Base-by-base conservation (phyloP, 2,329 filamentous ascomycete genomes). In the Botryotinia convoluta region DNA sequence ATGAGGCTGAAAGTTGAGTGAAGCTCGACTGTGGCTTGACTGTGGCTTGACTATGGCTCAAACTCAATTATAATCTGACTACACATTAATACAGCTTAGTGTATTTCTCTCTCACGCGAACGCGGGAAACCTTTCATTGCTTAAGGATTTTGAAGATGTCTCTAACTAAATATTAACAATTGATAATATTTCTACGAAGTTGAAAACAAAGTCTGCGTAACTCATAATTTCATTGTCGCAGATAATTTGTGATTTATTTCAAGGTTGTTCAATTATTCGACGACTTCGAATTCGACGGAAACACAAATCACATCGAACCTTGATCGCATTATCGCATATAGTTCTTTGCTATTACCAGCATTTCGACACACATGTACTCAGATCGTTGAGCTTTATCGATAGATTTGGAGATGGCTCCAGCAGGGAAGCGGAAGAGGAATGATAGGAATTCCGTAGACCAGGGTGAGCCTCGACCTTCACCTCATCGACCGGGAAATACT, bases 401-500 rank as follows among this genome's bases (percentile, higher is more conserved):
- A 48, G 73, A 76, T 74, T 76, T 72, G 74, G 76, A 76, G 65
- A 81, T 81, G 80, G 77, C 79, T 74, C 80, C 80, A 59, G 29
- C 22, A 35, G 72, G 65, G 64, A 81, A 81, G 78, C 78, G 81
- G 71, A 83, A 82, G 79, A 80, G 81, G 75, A 77, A 77, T 57
- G 80, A 82, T 26, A 78, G 80, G 51, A 70, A 78, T 37, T 80
- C 81, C 37, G 77, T 79, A 45, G 81, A 87, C 76, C 82, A 81
- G 83, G 74, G 79, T 69, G 84, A 84, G 65, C 84, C 83, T 72
- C 85, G 90, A 74, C 89, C 89, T 32, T 87, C 89, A 69, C 90
- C 90, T 69, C 89, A 91, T 81, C 87, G 89, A 48, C 89, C 90
- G 64, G 85, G 84, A 70, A 87, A 90, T 77, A 86, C 86, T 10